These are phyloP conservation scores for Hyphopichia buzzinii DNA, from an alignment of 1,139 yeast genomes.

Conservation along the genomic window DNA sequence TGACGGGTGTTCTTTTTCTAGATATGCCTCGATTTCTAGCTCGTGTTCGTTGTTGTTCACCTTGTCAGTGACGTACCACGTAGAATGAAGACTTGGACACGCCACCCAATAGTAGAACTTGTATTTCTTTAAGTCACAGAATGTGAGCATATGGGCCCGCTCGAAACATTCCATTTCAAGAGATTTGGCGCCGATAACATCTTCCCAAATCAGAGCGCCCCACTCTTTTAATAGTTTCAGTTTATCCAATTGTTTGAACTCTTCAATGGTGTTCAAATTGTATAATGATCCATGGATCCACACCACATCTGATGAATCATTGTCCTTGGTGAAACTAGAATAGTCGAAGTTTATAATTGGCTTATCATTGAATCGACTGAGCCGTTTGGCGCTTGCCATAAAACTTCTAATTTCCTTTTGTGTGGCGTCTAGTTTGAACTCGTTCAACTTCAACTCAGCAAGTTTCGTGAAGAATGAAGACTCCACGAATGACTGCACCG, in stretches of 20 bases:
- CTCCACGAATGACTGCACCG: slow-evolving; percentile 73
- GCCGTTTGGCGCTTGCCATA: slow-evolving; percentile 25
- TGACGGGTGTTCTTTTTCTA: neutral
- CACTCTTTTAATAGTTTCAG: slow-evolving; percentile 45
- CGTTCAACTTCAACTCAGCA: slow-evolving; percentile 63
- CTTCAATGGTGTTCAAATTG: slow-evolving; percentile 82
- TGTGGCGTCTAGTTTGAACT: slow-evolving; percentile 58
- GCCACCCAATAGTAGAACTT: slow-evolving; percentile 89
- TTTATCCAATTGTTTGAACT: slow-evolving; percentile 71
- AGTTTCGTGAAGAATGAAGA: slow-evolving; percentile 80
- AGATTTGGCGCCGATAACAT: slow-evolving; percentile 10
- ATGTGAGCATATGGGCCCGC: slow-evolving; percentile 61
- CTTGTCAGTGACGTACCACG: slow-evolving; percentile 30
- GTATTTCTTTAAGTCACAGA: slow-evolving; percentile 86
- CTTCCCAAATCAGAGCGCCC: slow-evolving; percentile 33
- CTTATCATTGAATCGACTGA: slow-evolving; percentile 42
- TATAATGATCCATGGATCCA: slow-evolving; percentile 29
- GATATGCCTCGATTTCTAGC: slow-evolving; percentile 7
- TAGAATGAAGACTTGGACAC: slow-evolving; percentile 59
- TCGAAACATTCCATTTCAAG: slow-evolving; percentile 18
- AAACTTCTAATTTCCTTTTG: slow-evolving; percentile 40
- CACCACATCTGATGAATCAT: slow-evolving; percentile 1
- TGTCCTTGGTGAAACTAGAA: slow-evolving; percentile 31
- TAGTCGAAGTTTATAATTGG: slow-evolving; percentile 39
- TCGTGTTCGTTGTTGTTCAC: slow-evolving; percentile 2